Evolutionary conservation across 2,329 filamentous ascomycete species (phyloP).

Genomic region (Gaeumannomyces sp.): DNA sequence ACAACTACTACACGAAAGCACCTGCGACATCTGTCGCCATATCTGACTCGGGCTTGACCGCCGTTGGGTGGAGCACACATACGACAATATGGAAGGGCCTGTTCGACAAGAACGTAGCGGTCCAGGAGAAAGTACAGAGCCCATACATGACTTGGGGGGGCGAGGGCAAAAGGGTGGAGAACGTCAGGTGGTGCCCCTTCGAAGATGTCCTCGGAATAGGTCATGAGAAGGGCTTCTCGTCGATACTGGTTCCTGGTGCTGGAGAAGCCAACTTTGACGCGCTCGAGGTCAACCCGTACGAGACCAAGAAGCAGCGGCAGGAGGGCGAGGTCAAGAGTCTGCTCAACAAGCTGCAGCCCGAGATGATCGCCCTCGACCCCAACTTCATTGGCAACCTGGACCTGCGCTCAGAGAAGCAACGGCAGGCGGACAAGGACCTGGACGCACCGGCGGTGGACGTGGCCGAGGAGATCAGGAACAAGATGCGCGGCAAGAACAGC

Average conservation of each 20-base stretch:
- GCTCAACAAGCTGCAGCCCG: slow-evolving; percentile 89
- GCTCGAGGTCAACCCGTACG: slow-evolving; percentile 90
- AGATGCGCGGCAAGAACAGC: slow-evolving; percentile 83
- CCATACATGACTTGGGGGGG: slow-evolving; percentile 94
- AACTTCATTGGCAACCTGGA: slow-evolving; percentile 88
- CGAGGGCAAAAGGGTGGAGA: slow-evolving; percentile 73
- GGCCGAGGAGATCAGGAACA: slow-evolving; percentile 62
- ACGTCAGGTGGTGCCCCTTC: slow-evolving; percentile 86
- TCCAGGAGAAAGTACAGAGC: slow-evolving; percentile 68
- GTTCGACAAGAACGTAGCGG: slow-evolving; percentile 64
- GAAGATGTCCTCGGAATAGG: slow-evolving; percentile 87
- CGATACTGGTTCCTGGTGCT: slow-evolving; percentile 85
- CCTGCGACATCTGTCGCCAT: slow-evolving; percentile 81
- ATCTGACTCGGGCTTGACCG: slow-evolving; percentile 80
- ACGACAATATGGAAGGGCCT: slow-evolving; percentile 87
- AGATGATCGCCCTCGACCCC: slow-evolving; percentile 94
- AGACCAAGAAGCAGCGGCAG: slow-evolving; percentile 85
- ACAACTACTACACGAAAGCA: slow-evolving; percentile 77
- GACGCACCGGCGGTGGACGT: slow-evolving; percentile 59
- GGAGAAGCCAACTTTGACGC: slow-evolving; percentile 96
- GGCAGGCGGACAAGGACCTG: slow-evolving; percentile 69
- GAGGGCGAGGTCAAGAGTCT: slow-evolving; percentile 85
- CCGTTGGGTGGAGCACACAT: slow-evolving; percentile 85
- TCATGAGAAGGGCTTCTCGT: slow-evolving; percentile 82
- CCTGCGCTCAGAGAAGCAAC: slow-evolving; percentile 69